Percentiles rank a stretch among this genome's conserved stretches.
Evolutionary conservation across 805 yeast species (phyloP).

Genomic region (Sungouiella thailandica): DNA sequence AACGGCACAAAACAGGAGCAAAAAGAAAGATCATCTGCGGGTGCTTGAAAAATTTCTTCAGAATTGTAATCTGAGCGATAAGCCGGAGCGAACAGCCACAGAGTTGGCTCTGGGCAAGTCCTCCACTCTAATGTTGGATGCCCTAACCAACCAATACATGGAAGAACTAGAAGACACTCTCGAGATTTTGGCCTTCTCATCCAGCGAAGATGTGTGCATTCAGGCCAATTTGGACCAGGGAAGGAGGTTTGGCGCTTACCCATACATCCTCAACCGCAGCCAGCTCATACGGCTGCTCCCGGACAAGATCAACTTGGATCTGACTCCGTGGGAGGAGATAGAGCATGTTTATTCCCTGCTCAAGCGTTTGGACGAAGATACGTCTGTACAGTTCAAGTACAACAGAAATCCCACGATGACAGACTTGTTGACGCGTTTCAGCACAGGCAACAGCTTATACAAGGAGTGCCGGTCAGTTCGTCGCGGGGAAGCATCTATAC

Average conservation of each 20-base stretch:
- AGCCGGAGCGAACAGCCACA: background rate
- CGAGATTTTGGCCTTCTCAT: constrained; percentile 31
- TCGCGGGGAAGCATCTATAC: constrained; percentile 32
- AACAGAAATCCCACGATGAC: too few relatives aligned
- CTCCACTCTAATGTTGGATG: constrained; percentile 1
- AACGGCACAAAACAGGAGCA: constrained; percentile 1
- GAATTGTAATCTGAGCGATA: constrained; percentile 22
- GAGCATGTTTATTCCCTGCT: constrained; percentile 28
- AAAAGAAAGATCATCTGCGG: constrained; percentile 21
- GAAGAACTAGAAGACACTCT: constrained; percentile 19
- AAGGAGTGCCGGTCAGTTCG: constrained; percentile 34
- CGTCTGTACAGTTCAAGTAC: constrained; percentile 33
- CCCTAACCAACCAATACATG: background rate
- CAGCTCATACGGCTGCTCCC: constrained; percentile 28
- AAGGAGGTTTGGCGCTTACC: constrained; percentile 28
- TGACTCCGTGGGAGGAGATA: constrained; percentile 25
- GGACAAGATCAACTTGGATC: constrained; percentile 30
- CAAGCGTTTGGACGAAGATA: constrained; percentile 31
- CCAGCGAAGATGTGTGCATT: constrained; percentile 31
- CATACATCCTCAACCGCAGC: constrained; percentile 32
- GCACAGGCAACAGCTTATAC: constrained; percentile 31
- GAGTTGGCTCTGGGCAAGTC: background rate
- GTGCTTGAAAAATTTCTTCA: constrained; percentile 29
- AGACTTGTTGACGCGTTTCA: constrained; percentile 24
- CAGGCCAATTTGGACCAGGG: constrained; percentile 34